Base-by-base conservation (phyloP, 805 yeast species). In the Spathaspora hagerdaliae region DNA sequence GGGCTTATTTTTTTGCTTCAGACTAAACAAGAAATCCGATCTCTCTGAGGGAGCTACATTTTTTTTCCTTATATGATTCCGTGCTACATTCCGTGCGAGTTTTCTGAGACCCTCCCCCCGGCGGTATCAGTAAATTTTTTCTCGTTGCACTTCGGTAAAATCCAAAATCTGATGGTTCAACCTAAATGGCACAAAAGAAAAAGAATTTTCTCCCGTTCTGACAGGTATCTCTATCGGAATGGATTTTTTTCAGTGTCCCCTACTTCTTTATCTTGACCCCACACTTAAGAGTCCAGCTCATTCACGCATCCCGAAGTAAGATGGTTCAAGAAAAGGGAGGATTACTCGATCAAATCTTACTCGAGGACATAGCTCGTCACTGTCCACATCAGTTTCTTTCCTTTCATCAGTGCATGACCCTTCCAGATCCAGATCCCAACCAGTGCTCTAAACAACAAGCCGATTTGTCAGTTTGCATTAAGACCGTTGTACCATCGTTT, bases 361-460 rank as follows among this genome's bases (percentile, higher is more conserved):
- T 87, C 50, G 90, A 86, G 50, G 96, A 87, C 56, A 80, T 85
- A 46, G 90, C 95, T 11, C 75, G 79, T 44, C 69, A 74, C 57
- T 87, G 96, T 60, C 94, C 95, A 0, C 81, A 78, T 49, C 77
- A 81, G 56, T 87, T 87, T 52, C 65, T 87, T 46, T 78, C 75
- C 27, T 87, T 83, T 61, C 92, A 87, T 62, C 80, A 79, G 55
- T 87, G 96, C 58, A 76, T 87, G 62, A 64, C 80, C 32, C 71
- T 69, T 27, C 83, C 83, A 35, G 75, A 73, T 44, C 80, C 79
- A 10, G 69, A 71, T 50, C 73, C 75, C 24, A 56, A 63, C 14
- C 66, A 70, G 47, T 87, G 96, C 58, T 60, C 65, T 0, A 60
- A 59, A 35, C 77, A 82, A 51, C 95, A 86, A 61, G 61, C 64